A percentile compares a stretch with the other conserved stretches of the same genome.
phyloP scores from a whole-genome alignment of 202 grass and related monocot species.

The Bolboschoenoplectus hybrid region DNA sequence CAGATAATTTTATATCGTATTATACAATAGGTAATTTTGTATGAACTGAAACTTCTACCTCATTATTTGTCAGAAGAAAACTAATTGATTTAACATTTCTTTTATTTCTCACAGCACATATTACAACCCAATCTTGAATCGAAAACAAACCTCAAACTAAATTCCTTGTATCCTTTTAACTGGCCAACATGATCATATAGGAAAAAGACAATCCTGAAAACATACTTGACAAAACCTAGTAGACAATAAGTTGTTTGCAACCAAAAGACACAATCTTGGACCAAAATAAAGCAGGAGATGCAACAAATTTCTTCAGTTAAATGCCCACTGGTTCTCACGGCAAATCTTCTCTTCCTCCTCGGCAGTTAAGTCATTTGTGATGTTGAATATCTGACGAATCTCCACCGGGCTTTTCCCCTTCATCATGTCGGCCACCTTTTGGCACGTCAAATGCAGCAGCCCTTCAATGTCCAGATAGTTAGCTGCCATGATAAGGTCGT shows the following conservation, averaged over 20 bases:
- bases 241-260: background rate
- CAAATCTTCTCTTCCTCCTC: constrained; percentile 5
- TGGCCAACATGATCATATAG: too few species aligned
- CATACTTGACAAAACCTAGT: background rate
- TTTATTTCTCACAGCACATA: too few species aligned
- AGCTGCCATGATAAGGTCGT: background rate
- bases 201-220: background rate
- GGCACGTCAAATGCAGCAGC: background rate
- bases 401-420: background rate
- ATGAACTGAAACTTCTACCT: too few species aligned
- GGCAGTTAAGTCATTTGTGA: background rate
- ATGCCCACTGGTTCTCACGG: background rate
- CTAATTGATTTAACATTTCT: too few species aligned
- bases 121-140: too few species aligned
- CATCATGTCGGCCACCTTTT: background rate
- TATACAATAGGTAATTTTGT: too few species aligned
- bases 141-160: too few species aligned
- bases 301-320: constrained; percentile 20
- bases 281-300: constrained; percentile 42
- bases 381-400: background rate
- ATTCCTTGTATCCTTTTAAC: too few species aligned
- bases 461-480: background rate
- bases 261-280: constrained; percentile 26
- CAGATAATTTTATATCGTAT: too few species aligned
- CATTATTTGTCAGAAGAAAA: too few species aligned